Evolutionary conservation across 169 alveolate species (phyloP).

Genomic region (Miamiensis avidus): DNA sequence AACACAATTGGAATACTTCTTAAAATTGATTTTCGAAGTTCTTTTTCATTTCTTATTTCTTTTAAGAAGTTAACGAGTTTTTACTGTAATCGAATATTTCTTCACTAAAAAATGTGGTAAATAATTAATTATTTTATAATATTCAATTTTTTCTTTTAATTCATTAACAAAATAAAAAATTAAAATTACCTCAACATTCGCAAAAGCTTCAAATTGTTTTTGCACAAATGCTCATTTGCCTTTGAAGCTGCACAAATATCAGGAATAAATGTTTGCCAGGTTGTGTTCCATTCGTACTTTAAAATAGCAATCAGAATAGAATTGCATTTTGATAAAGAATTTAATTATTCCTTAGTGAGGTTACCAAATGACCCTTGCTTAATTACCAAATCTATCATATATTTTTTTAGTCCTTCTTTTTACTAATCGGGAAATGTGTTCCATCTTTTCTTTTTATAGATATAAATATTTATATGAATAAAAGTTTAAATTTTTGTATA

Average conservation of each 20-base stretch:
- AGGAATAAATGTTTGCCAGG: slow-evolving; percentile 98
- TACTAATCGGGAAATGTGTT: background rate
- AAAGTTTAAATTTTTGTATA: background rate
- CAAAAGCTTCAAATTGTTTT: slow-evolving; percentile 96
- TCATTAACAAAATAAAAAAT: slow-evolving; percentile 2
- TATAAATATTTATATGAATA: no score
- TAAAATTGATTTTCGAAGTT: slow-evolving; percentile 66
- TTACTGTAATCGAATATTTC: slow-evolving; percentile 88
- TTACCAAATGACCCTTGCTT: background rate
- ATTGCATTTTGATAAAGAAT: slow-evolving; percentile 87
- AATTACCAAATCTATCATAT: background rate
- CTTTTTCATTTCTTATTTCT: slow-evolving; percentile 66
- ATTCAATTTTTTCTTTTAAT: background rate
- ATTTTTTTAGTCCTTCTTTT: background rate
- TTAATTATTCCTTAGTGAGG: slow-evolving; percentile 62
- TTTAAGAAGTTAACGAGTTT: slow-evolving; percentile 59
- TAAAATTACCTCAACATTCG: slow-evolving; percentile 89
- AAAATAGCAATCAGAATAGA: slow-evolving; percentile 83
- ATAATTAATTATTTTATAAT: background rate
- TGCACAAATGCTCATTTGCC: slow-evolving; percentile 95
- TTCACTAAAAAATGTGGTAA: slow-evolving; percentile 59
- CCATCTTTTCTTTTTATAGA: background rate
- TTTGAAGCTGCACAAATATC: slow-evolving; percentile 97
- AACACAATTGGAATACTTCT: slow-evolving; percentile 61
- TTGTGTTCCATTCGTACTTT: slow-evolving; percentile 99